A percentile compares a stretch with the other conserved stretches of the same genome.
Evolutionary conservation across 164 flowering plant genomes (phyloP).

Genomic region (Buxus sempervirens): DNA sequence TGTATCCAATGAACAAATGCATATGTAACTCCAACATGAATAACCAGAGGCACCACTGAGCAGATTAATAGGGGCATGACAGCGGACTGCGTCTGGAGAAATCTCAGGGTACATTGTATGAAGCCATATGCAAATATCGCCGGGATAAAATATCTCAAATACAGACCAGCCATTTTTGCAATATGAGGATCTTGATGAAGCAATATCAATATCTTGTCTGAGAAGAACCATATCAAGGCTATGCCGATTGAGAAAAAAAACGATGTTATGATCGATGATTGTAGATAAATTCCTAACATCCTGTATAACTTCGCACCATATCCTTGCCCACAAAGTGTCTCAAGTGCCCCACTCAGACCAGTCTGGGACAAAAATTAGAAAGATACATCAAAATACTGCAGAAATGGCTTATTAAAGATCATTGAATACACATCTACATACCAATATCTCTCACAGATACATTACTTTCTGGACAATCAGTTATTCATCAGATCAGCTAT

Average conservation of each 20-base stretch:
- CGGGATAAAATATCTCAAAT: conserved; percentile 56
- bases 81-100: conserved; percentile 78
- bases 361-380: conserved; percentile 29
- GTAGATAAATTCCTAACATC: conserved; percentile 74
- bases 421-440: no score
- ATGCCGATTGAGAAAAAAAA: conserved; percentile 43
- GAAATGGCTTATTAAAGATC: no score
- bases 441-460: no score
- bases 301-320: conserved; percentile 66
- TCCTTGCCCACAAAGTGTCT: conserved; percentile 92
- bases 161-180: conserved; percentile 51
- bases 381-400: background rate
- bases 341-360: conserved; percentile 86
- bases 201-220: conserved; percentile 54
- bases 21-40: conserved; percentile 60
- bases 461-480: no score
- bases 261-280: conserved; percentile 67
- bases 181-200: conserved; percentile 65
- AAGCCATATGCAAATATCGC: conserved; percentile 71
- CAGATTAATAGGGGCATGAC: conserved; percentile 54
- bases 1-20: conserved; percentile 40
- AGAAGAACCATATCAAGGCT: conserved; percentile 68
- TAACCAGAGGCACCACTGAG: conserved; percentile 47
- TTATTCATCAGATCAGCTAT: no score
- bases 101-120: conserved; percentile 65